phyloP scores from a whole-genome alignment of 805 yeast genomes.

The Suhomyces pyralidae region DNA sequence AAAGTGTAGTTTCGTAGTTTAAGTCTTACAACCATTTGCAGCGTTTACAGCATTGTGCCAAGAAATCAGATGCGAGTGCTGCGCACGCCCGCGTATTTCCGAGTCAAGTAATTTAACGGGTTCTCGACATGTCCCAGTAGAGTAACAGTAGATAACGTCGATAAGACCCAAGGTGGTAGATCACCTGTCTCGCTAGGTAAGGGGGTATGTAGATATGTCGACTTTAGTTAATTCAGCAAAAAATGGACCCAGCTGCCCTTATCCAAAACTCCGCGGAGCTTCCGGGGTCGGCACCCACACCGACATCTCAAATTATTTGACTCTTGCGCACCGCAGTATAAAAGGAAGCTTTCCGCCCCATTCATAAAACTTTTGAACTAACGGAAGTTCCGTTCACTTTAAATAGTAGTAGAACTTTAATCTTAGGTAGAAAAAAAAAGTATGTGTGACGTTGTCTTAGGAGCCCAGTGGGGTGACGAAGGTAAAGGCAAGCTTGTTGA shows the following conservation, averaged over 20 bases:
- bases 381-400: constrained; percentile 28
- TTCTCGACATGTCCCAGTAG: background rate
- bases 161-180: no score
- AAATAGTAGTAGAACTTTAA: constrained; percentile 6
- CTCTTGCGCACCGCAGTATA: background rate
- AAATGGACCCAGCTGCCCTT: background rate
- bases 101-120: background rate
- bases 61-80: background rate
- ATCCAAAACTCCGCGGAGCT: background rate
- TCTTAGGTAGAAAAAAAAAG: background rate
- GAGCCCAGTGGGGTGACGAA: constrained; percentile 99
- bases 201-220: no score
- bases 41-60: background rate
- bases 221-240: no score
- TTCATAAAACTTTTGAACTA: constrained; percentile 16
- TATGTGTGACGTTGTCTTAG: constrained; percentile 91
- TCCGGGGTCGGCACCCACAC: background rate
- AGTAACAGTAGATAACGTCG: background rate
- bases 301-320: background rate
- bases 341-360: background rate
- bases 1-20: no score
- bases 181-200: no score
- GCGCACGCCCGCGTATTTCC: background rate
- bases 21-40: no score
- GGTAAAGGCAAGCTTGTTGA: constrained; percentile 98